A percentile compares a stretch with the other conserved stretches of the same genome.
These are phyloP conservation scores for Paraphaeosphaeria minitans DNA, from an alignment of 2,329 filamentous ascomycete species.

Conservation along the genomic window DNA sequence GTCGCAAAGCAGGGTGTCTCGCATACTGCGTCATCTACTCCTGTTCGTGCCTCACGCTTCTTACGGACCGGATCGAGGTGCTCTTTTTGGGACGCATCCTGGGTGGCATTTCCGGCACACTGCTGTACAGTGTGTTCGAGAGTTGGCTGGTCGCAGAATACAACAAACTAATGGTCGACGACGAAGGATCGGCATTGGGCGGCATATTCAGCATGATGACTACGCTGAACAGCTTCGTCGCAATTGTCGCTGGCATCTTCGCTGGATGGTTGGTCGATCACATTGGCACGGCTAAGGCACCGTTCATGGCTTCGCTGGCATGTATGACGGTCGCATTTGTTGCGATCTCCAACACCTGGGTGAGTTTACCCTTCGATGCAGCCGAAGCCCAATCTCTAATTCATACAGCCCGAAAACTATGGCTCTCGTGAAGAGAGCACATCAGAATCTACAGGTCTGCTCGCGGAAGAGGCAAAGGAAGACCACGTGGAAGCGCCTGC, in stretches of 20 bases:
- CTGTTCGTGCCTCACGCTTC: slow-evolving; percentile 58
- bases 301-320: slow-evolving; percentile 56
- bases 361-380: slow-evolving; percentile 35
- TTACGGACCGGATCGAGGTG: slow-evolving; percentile 52
- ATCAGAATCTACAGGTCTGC: slow-evolving; percentile 28
- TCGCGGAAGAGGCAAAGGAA: slow-evolving; percentile 35
- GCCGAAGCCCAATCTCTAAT: slow-evolving; percentile 11
- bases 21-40: slow-evolving; percentile 61
- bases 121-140: slow-evolving; percentile 65
- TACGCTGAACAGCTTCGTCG: slow-evolving; percentile 51
- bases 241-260: slow-evolving; percentile 59
- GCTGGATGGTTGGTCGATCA: slow-evolving; percentile 58
- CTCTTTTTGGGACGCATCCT: slow-evolving; percentile 60
- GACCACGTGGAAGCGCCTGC: slow-evolving; percentile 19
- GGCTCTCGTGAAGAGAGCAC: slow-evolving; percentile 38
- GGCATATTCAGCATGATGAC: slow-evolving; percentile 62
- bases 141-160: slow-evolving; percentile 67
- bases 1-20: slow-evolving; percentile 59
- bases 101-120: slow-evolving; percentile 61
- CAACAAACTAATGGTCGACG: slow-evolving; percentile 52
- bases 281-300: slow-evolving; percentile 57
- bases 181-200: slow-evolving; percentile 53
- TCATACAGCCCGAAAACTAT: slow-evolving; percentile 56
- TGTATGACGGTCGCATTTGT: slow-evolving; percentile 53
- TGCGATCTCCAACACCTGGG: slow-evolving; percentile 57